Percentiles rank a stretch among this genome's conserved stretches.
These are phyloP conservation scores for Tuber indicum DNA, from an alignment of 495 filamentous ascomycete genomes.

Conservation along the genomic window DNA sequence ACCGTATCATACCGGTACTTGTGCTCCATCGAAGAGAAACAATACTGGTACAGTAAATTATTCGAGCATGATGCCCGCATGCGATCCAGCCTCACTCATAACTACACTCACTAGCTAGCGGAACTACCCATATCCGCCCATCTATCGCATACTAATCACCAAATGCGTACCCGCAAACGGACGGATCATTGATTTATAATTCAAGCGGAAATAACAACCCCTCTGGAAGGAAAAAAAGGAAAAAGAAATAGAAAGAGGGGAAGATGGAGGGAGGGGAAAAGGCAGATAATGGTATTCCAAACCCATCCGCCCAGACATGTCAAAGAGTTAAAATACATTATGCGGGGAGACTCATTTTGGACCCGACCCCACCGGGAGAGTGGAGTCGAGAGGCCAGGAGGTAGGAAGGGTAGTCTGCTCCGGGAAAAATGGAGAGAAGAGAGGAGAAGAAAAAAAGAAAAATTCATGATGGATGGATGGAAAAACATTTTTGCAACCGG, in stretches of 20 bases:
- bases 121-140: not conserved
- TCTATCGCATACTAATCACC: not conserved
- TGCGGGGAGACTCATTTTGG: not conserved
- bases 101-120: not conserved
- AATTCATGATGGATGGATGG: not conserved
- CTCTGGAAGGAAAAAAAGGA: not conserved
- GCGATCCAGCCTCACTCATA: not conserved
- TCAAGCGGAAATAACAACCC: not conserved
- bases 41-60: too few relatives aligned
- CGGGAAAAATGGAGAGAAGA: not conserved
- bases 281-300: too few relatives aligned
- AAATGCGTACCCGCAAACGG: not conserved
- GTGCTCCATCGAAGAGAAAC: not conserved
- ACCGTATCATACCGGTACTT: not conserved
- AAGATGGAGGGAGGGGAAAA: too few relatives aligned
- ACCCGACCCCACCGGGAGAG: not conserved
- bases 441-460: not conserved
- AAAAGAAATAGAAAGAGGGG: too few relatives aligned
- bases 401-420: not conserved
- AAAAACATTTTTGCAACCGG: not conserved
- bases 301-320: too few relatives aligned
- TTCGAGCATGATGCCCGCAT: not conserved
- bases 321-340: not conserved
- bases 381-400: not conserved
- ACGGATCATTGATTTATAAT: not conserved